Base-by-base conservation (phyloP, 805 yeast genomes). In the Isabelozyma rhagii region DNA sequence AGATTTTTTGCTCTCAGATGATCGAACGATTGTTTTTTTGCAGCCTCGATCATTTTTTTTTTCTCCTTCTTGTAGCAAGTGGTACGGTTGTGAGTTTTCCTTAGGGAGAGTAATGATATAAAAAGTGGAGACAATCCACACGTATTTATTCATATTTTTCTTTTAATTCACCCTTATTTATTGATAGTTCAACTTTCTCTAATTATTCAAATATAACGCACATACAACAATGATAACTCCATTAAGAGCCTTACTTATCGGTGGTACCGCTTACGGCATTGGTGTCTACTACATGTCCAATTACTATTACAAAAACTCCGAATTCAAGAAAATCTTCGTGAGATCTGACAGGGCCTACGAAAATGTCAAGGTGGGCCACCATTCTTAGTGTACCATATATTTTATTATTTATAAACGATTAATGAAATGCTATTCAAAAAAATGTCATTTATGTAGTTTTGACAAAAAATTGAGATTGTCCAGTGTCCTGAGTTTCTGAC, bases 201-300 rank as follows among this genome's bases (percentile, higher is more conserved):
- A 28, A 29, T 29, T 43, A 43, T 29, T 29, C 46, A 17, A 43
- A 14, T 10, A 15, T 8, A 21, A 21, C 21, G 25, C 44, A 25
- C 28, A 45, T n/a, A 36, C 21, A 17, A 39, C 45, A 27, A 27
- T 49, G 41, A 13, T 45, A 18, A 46, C 59, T 38, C 66, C 67
- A 38, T 39, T 50, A 28, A 59, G 55, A 56, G 73, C 73, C 8
- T 59, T 72, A 27, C 38, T 61, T 8, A 51, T 60, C 29, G 75
- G 76, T 29, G 72, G 72, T 39, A 48, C 53, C 25, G 58, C 55
- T 36, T 70, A 71, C 51, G 71, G 69, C 5, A 45, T 61, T 15
- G 71, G 69, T 9, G 74, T 59, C 3, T 50, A 58, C 42, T 68
- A 57, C 54, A 73, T 72, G 77, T 50, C 59, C 18, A 64, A 52